phyloP scores from a whole-genome alignment of 139 green algal genomes.

The Chlorella ohadii region DNA sequence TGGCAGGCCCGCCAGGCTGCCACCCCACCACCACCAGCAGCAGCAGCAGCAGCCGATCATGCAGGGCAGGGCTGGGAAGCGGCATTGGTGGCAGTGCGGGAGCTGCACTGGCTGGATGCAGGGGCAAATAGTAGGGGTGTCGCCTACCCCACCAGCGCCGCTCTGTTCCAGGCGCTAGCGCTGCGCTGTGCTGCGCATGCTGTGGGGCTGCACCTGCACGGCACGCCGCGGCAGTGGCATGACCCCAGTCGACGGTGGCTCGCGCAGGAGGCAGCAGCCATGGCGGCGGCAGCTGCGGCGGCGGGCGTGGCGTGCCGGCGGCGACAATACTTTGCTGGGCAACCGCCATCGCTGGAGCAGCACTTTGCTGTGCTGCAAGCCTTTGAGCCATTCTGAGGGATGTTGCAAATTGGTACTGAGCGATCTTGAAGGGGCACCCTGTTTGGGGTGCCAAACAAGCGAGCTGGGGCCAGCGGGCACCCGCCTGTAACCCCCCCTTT shows the following conservation, averaged over 20 bases:
- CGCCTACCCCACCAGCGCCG: constrained; percentile 46
- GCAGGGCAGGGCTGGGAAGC: neutral
- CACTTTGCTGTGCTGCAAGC: constrained; percentile 55
- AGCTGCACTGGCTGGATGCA: constrained; percentile 69
- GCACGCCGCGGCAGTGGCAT: constrained; percentile 63
- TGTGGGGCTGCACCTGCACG: constrained; percentile 46
- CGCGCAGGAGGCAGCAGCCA: constrained; percentile 40
- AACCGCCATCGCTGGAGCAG: constrained; percentile 35
- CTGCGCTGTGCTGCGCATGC: neutral
- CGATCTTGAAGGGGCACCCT: too few relatives aligned
- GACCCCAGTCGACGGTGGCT: constrained; percentile 56
- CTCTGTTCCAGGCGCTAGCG: neutral
- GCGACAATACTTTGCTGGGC: constrained; percentile 45
- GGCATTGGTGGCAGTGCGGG: neutral
- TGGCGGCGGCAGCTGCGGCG: constrained; percentile 20
- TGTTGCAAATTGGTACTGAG: too few relatives aligned
- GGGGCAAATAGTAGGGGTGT: constrained; percentile 67
- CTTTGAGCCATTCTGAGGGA: constrained; percentile 28
- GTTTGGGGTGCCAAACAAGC: too few relatives aligned
- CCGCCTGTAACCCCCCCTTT: too few relatives aligned
- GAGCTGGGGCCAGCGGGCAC: too few relatives aligned
- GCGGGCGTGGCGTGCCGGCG: constrained; percentile 23
- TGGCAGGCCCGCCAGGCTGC: neutral
- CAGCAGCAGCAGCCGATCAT: neutral
- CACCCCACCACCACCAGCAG: neutral